Conservation (phyloP, 169 alveolate species). For the Plasmodium gonderi region DNA sequence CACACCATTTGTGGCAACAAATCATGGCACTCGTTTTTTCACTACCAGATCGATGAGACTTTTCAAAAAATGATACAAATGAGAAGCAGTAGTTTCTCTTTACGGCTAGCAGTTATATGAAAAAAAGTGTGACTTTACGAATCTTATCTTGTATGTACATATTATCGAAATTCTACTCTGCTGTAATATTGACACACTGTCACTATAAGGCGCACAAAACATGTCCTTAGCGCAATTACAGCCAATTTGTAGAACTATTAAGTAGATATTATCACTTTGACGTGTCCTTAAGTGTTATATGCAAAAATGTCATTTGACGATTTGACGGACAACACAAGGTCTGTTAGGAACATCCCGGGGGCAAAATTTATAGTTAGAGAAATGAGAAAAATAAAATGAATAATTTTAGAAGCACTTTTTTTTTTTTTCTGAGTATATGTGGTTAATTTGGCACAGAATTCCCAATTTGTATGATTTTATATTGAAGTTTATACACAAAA, state of each 20-base stretch:
- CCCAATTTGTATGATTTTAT: background rate
- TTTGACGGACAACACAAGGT: conserved; percentile 70
- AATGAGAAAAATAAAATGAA: conserved; percentile 24
- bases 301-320: conserved; percentile 72
- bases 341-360: conserved; percentile 75
- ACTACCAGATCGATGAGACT: background rate
- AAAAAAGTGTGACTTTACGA: background rate
- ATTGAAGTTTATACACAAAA: background rate
- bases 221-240: background rate
- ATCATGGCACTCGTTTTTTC: background rate
- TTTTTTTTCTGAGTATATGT: background rate
- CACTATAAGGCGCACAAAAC: background rate
- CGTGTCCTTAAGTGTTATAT: background rate
- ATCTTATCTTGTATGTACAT: background rate
- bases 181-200: background rate
- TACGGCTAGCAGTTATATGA: background rate
- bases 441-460: background rate
- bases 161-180: background rate
- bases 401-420: background rate
- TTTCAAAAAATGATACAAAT: background rate
- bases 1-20: background rate
- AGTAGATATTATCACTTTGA: background rate
- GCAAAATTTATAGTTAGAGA: conserved; percentile 71
- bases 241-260: background rate
- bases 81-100: background rate